These are phyloP conservation scores for Dryadomyces quercivorus DNA, from an alignment of 2,329 filamentous ascomycete genomes.

Conservation along the genomic window DNA sequence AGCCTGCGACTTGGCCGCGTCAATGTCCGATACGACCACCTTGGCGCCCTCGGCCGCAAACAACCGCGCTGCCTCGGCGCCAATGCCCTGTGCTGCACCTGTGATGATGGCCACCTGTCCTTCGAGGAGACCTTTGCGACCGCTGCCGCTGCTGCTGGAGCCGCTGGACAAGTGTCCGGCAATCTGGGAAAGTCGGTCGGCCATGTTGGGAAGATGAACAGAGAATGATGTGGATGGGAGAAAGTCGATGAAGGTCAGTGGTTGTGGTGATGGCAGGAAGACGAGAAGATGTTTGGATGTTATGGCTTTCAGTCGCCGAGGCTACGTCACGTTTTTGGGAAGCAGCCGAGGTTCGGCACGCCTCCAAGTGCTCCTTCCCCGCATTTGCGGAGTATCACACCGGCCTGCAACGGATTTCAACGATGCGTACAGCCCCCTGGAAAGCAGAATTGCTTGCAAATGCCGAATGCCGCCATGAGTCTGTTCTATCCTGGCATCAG, in stretches of 20 bases:
- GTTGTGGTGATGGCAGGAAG: not conserved
- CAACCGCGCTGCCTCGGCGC: conserved; percentile 67
- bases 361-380: not conserved
- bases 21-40: conserved; percentile 75
- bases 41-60: conserved; percentile 84
- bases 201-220: conserved; percentile 21
- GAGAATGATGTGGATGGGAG: not conserved
- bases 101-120: conserved; percentile 83
- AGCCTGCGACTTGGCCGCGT: conserved; percentile 55
- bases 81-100: conserved; percentile 76
- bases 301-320: too few species aligned
- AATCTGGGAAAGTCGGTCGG: conserved; percentile 57
- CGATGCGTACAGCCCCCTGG: not conserved
- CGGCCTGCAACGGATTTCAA: not conserved
- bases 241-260: too few species aligned
- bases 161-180: conserved; percentile 73
- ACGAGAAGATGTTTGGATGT: not conserved
- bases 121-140: conserved; percentile 63
- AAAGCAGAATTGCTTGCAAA: too few species aligned
- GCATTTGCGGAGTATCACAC: not conserved
- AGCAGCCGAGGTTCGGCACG: conserved; percentile 1
- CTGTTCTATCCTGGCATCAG: too few species aligned
- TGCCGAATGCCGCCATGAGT: too few species aligned
- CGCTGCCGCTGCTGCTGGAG: conserved; percentile 66
- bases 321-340: not conserved